Conservation (phyloP, 2,329 filamentous ascomycete genomes). For the Fusarium pseudocircinatum region DNA sequence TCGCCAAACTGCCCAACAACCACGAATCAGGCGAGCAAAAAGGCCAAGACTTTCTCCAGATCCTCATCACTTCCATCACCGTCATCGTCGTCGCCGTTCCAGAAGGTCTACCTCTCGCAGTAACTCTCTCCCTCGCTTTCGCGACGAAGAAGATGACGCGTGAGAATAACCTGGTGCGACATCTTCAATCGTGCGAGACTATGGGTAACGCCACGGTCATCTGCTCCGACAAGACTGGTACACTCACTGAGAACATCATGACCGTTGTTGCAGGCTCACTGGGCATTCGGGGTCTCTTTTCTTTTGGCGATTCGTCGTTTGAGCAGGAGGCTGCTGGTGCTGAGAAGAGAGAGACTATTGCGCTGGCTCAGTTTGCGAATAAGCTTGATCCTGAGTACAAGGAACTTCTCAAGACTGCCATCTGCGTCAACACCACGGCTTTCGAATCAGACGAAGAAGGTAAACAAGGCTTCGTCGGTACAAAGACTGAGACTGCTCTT, state of each 20-base stretch:
- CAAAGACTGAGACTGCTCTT: conserved; percentile 66
- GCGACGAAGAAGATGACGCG: conserved; percentile 74
- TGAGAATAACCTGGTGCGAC: conserved; percentile 74
- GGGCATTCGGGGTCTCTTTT: conserved; percentile 20
- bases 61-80: conserved; percentile 72
- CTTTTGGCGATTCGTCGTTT: conserved; percentile 57
- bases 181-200: conserved; percentile 73
- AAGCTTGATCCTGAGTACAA: conserved; percentile 31
- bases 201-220: conserved; percentile 79
- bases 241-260: conserved; percentile 71
- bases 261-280: conserved; percentile 74
- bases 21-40: conserved; percentile 62
- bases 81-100: conserved; percentile 74
- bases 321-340: conserved; percentile 33
- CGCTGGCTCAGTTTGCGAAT: conserved; percentile 8
- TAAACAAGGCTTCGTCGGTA: conserved; percentile 58
- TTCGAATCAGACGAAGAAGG: conserved; percentile 61
- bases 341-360: conserved; percentile 7
- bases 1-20: conserved; percentile 67
- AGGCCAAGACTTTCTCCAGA: conserved; percentile 64
- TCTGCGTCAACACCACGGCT: conserved; percentile 66
- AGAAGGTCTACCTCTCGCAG: conserved; percentile 72
- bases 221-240: conserved; percentile 70
- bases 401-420: conserved; percentile 38
- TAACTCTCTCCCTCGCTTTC: conserved; percentile 73